Conservation (phyloP, 352 stramenopile genomes). For the Plasmopara viticola region DNA sequence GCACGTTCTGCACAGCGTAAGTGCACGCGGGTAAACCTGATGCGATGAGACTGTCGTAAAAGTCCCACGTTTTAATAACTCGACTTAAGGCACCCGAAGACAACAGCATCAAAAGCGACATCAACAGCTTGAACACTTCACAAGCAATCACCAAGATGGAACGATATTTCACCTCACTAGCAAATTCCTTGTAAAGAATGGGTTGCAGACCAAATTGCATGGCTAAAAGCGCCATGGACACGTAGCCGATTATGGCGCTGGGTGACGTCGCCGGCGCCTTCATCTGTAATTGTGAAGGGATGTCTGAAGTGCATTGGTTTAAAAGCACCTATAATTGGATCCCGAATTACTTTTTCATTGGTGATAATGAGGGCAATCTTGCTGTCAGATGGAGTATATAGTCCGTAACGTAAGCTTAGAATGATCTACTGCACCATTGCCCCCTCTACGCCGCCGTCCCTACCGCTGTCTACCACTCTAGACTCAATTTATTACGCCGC, state of each 20-base stretch:
- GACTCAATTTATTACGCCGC: too few relatives aligned
- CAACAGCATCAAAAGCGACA: conserved; percentile 44
- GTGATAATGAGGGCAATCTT: too few relatives aligned
- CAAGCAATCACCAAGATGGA: conserved; percentile 73
- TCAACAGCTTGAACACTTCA: conserved; percentile 61
- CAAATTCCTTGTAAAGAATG: conserved; percentile 80
- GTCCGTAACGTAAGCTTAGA: too few relatives aligned
- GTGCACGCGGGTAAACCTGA: conserved; percentile 74
- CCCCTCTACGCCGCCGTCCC: too few relatives aligned
- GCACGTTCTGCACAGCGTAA: conserved; percentile 84
- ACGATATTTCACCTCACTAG: conserved; percentile 39
- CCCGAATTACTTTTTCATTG: too few relatives aligned
- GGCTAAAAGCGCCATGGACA: conserved; percentile 59
- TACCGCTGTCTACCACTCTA: too few relatives aligned
- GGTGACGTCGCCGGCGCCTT: conserved; percentile 3
- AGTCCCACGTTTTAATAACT: conserved; percentile 48
- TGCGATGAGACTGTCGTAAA: conserved; percentile 35
- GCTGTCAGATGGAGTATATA: too few relatives aligned
- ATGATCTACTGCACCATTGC: too few relatives aligned
- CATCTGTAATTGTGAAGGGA: too few relatives aligned
- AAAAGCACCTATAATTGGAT: too few relatives aligned
- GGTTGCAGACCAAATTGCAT: conserved; percentile 81
- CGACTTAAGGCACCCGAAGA: conserved; percentile 25
- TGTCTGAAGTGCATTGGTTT: too few relatives aligned
- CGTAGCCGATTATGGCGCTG: conserved; percentile 26